Conservation (phyloP, 2,329 filamentous ascomycete genomes). For the Botrytis sinoallii region DNA sequence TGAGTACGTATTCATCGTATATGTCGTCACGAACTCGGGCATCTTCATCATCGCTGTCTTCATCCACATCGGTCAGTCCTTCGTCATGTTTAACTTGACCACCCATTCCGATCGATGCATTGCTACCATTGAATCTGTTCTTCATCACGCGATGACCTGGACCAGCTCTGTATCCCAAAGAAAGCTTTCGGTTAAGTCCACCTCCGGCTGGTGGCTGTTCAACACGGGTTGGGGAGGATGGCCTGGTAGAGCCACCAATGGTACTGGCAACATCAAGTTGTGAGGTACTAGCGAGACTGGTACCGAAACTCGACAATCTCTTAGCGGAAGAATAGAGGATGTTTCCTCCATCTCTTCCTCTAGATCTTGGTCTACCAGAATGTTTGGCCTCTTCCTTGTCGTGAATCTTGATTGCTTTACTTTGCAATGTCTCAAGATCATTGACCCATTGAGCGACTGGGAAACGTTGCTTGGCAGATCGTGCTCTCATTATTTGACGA, state of each 20-base stretch:
- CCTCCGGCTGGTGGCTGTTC: conserved; percentile 14
- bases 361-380: conserved; percentile 19
- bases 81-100: neutral
- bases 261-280: conserved; percentile 20
- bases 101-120: neutral
- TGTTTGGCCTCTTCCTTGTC: conserved; percentile 16
- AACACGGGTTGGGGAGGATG: conserved; percentile 5
- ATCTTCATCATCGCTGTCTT: conserved; percentile 17
- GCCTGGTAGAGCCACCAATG: conserved; percentile 7
- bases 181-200: conserved; percentile 16
- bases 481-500: conserved; percentile 60
- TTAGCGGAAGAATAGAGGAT: neutral
- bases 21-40: conserved; percentile 13
- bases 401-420: conserved; percentile 50
- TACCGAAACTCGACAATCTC: conserved; percentile 17
- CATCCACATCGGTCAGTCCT: conserved; percentile 17
- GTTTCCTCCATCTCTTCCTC: conserved; percentile 14
- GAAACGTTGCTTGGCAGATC: conserved; percentile 63
- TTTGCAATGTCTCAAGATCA: conserved; percentile 60
- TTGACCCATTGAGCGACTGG: conserved; percentile 66
- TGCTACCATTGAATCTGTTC: neutral
- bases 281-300: conserved; percentile 14
- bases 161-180: conserved; percentile 18
- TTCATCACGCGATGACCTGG: conserved; percentile 17
- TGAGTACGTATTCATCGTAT: conserved; percentile 20